Evolutionary conservation across 345 rosid species (phyloP).

Genomic region (Nasturtium officinale): DNA sequence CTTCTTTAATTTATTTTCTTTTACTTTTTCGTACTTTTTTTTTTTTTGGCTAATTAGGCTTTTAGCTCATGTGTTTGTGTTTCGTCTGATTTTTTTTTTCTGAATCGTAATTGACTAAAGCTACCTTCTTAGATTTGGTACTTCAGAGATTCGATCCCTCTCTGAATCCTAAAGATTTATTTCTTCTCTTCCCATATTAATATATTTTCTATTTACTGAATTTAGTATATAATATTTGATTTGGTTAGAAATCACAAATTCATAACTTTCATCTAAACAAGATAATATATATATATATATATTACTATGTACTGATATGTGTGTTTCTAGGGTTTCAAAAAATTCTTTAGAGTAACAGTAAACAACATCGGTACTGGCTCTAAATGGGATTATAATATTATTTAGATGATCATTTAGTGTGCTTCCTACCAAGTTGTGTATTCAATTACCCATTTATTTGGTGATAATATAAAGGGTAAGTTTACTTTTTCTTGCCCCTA

Average conservation of each 20-base stretch:
- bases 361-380: slow-evolving; percentile 33
- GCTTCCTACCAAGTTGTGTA: slow-evolving; percentile 40
- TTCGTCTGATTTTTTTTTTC: slow-evolving; percentile 26
- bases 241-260: slow-evolving; percentile 12
- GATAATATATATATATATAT: neutral
- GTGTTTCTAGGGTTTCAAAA: slow-evolving; percentile 39
- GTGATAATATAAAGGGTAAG: neutral
- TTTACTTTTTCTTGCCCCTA: slow-evolving; percentile 28
- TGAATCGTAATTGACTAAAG: slow-evolving; percentile 27
- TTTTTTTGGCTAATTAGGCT: slow-evolving; percentile 2
- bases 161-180: slow-evolving; percentile 22
- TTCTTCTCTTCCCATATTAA: neutral
- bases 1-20: neutral
- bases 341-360: slow-evolving; percentile 21
- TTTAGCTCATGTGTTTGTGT: slow-evolving; percentile 23
- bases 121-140: slow-evolving; percentile 14
- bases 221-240: neutral
- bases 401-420: slow-evolving; percentile 3
- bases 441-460: slow-evolving; percentile 13
- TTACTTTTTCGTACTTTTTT: neutral
- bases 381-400: slow-evolving; percentile 23
- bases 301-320: too few relatives aligned
- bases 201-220: neutral
- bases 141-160: slow-evolving; percentile 32
- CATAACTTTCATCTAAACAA: slow-evolving; percentile 16